Base-by-base conservation (phyloP, 2,329 filamentous ascomycete genomes). In the Leptographium lundbergii region DNA sequence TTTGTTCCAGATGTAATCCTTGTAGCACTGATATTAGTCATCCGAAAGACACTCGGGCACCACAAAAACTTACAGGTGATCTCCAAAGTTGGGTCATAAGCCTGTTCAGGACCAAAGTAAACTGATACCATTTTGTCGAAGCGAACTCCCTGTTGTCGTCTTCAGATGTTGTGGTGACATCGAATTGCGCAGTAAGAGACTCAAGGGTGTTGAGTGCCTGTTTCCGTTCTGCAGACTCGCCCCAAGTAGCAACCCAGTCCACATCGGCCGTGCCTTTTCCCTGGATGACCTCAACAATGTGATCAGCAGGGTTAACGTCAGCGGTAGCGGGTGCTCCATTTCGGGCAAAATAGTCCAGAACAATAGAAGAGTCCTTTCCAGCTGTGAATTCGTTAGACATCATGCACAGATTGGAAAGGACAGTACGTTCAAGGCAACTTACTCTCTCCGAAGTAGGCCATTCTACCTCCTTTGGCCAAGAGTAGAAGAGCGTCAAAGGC, bases 1-100 rank as follows among this genome's bases (percentile, higher is more conserved):
- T 72, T 89, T 89, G 60, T 84, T 82, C 72, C 86, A 88, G 66
- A 89, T 85, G 71, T 89, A 89, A 3, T 79, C 76, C 0, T 86
- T 10, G 13, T 17, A 19, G 17, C 11, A 10, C 29, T 32, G 19
- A 19, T n/a, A 52, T 24, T 45, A 45, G 17, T 45, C 2, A 19
- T 17, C 7, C 6, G 42, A 45, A 45, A 9, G 19, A 13, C 39
- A 42, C 19, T n/a, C 19, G 7, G 17, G 7, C 17, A 45, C 9
- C 2, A n/a, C 4, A 7, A 45, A 9, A 22, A 55, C 57, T 14
- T n/a, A 58, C 57, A 24, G 59, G 57, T 39, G 59, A 60, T 14
- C 61, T 53, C 59, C 59, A 62, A 10, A 62, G 51, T 56, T 61
- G 57, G 1, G 57, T 54, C 59, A 61, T 57, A 25, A 61, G 54